Evolutionary conservation across 768 basidiomycete genomes (phyloP).

Genomic region (Leccinum boreale): DNA sequence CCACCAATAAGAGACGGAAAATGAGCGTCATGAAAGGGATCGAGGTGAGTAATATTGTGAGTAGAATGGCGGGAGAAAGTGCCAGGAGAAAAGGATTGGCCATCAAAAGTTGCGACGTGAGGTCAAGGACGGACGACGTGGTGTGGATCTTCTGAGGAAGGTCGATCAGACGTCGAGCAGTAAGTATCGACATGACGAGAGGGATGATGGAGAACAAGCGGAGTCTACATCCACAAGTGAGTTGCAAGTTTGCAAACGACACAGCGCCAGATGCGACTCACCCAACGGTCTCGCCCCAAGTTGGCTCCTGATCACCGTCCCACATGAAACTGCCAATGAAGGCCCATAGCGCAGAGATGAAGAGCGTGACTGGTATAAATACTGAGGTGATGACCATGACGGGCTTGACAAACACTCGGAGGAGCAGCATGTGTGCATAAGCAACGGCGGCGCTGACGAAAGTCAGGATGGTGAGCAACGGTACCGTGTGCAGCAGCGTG

Average conservation of each 20-base stretch:
- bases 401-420: slow-evolving; percentile 80
- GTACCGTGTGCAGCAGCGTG: slow-evolving; percentile 73
- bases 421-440: slow-evolving; percentile 70
- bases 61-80: slow-evolving; percentile 70
- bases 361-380: slow-evolving; percentile 69
- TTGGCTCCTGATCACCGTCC: slow-evolving; percentile 51
- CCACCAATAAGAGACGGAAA: slow-evolving; percentile 73
- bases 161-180: slow-evolving; percentile 66
- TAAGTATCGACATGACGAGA: slow-evolving; percentile 62
- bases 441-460: slow-evolving; percentile 67
- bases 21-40: slow-evolving; percentile 79
- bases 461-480: slow-evolving; percentile 70
- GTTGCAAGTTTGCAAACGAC: not conserved
- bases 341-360: slow-evolving; percentile 76
- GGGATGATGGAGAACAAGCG: slow-evolving; percentile 78
- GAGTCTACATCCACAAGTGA: slow-evolving; percentile 16
- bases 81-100: slow-evolving; percentile 72
- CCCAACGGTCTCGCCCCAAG: slow-evolving; percentile 84
- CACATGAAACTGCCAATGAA: slow-evolving; percentile 77
- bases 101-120: slow-evolving; percentile 69
- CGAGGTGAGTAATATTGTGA: slow-evolving; percentile 61
- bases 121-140: slow-evolving; percentile 52
- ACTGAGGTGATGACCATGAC: slow-evolving; percentile 77
- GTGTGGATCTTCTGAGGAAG: slow-evolving; percentile 71
- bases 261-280: slow-evolving; percentile 34